Conservation (phyloP, 2,329 filamentous ascomycete species). For the Ophiostoma triangulosporum region DNA sequence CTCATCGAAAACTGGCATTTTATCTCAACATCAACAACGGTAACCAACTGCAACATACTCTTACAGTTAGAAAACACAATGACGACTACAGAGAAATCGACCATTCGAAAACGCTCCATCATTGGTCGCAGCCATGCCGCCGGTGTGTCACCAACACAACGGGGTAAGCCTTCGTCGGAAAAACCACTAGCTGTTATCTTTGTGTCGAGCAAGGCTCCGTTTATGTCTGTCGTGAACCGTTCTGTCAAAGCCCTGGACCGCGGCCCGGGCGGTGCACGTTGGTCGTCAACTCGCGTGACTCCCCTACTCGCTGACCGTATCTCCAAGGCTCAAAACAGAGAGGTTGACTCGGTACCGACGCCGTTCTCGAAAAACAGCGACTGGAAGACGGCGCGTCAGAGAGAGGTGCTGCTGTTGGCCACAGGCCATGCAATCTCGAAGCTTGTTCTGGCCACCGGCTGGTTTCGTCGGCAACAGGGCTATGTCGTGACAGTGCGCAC, state of each 20-base stretch:
- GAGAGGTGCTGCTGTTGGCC: constrained; percentile 30
- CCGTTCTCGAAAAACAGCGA: constrained; percentile 9
- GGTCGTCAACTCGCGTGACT: constrained; percentile 31
- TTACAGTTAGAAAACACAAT: no score
- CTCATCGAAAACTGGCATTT: neutral
- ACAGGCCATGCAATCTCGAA: constrained; percentile 55
- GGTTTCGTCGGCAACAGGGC: constrained; percentile 49
- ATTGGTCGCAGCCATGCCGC: constrained; percentile 6
- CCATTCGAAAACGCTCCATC: constrained; percentile 4
- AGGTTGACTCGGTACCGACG: constrained; percentile 11
- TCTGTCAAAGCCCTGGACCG: constrained; percentile 48
- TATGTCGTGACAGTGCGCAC: constrained; percentile 47
- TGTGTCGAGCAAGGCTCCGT: constrained; percentile 49
- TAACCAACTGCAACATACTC: neutral
- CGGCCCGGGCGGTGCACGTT: constrained; percentile 30
- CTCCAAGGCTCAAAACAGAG: constrained; percentile 20
- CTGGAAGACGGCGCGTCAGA: constrained; percentile 20
- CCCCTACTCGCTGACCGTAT: constrained; percentile 35
- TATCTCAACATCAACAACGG: neutral
- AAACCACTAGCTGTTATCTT: constrained; percentile 33
- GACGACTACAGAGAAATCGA: neutral
- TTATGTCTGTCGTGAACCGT: constrained; percentile 54
- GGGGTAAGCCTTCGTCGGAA: neutral
- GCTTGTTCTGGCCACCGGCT: constrained; percentile 46
- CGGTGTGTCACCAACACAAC: neutral